Conservation (phyloP, 1,139 yeast genomes). For the Arxiozyma bovina region DNA sequence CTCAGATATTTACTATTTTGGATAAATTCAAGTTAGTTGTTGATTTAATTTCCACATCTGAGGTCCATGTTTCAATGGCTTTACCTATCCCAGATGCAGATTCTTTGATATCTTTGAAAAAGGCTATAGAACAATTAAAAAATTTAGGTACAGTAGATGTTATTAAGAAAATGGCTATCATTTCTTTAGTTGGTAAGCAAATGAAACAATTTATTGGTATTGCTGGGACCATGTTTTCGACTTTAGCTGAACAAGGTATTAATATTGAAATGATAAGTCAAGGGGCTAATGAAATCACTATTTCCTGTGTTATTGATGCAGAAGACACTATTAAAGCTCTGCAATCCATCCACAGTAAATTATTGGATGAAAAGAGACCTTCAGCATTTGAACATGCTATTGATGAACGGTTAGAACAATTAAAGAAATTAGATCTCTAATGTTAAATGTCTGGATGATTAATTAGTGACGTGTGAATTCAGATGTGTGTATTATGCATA, state of each 20-base stretch:
- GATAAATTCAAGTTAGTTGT: slow-evolving; percentile 83
- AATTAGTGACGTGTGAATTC: background rate
- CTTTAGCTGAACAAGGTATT: slow-evolving; percentile 82
- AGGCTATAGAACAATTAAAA: slow-evolving; percentile 68
- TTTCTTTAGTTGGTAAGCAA: slow-evolving; percentile 90
- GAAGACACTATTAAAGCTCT: slow-evolving; percentile 77
- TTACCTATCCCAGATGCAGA: slow-evolving; percentile 70
- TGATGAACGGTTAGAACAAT: slow-evolving; percentile 29
- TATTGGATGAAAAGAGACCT: slow-evolving; percentile 40
- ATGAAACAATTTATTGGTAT: slow-evolving; percentile 96
- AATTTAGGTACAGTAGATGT: slow-evolving; percentile 84
- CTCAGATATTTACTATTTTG: slow-evolving; percentile 76
- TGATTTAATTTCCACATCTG: slow-evolving; percentile 92
- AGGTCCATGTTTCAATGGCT: slow-evolving; percentile 98
- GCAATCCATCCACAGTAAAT: slow-evolving; percentile 70
- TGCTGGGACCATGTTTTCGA: slow-evolving; percentile 95
- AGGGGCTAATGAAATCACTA: slow-evolving; percentile 96
- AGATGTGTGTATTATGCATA: background rate
- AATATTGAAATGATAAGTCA: slow-evolving; percentile 97
- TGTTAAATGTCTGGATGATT: background rate
- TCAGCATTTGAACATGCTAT: slow-evolving; percentile 24
- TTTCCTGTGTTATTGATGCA: slow-evolving; percentile 86
- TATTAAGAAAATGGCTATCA: slow-evolving; percentile 78
- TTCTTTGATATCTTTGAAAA: slow-evolving; percentile 43
- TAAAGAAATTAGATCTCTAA: slow-evolving; percentile 23